Percentiles rank a stretch among this genome's conserved stretches.
These are phyloP conservation scores for Aspergillus niger DNA, from an alignment of 2,329 filamentous ascomycete species.

Conservation along the genomic window DNA sequence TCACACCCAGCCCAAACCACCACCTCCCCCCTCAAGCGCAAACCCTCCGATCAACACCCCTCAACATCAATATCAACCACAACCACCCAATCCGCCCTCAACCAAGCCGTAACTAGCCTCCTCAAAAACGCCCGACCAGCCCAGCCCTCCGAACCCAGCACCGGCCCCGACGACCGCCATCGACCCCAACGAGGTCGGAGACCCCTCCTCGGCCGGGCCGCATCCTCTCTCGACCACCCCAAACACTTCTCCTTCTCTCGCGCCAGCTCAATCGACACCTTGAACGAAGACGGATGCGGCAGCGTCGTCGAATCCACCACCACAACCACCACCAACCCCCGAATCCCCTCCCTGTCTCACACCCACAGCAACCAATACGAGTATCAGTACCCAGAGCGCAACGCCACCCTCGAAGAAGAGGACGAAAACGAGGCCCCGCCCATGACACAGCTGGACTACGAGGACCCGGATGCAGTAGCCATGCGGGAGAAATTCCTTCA, in stretches of 20 bases:
- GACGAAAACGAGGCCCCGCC: slow-evolving; percentile 39
- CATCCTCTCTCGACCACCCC: slow-evolving; percentile 37
- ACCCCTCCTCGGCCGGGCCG: slow-evolving; percentile 46
- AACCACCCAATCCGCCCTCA: slow-evolving; percentile 33
- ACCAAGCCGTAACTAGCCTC: slow-evolving; percentile 44
- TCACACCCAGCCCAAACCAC: neutral
- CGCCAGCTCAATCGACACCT: slow-evolving; percentile 53
- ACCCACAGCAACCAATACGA: slow-evolving; percentile 30
- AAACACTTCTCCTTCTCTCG: slow-evolving; percentile 35
- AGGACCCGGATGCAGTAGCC: slow-evolving; percentile 54
- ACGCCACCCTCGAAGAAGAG: slow-evolving; percentile 22
- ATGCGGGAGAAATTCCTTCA: slow-evolving; percentile 60
- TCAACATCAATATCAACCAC: slow-evolving; percentile 10
- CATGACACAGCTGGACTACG: slow-evolving; percentile 52
- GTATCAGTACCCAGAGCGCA: slow-evolving; percentile 27
- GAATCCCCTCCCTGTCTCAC: neutral
- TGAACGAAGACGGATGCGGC: slow-evolving; percentile 48
- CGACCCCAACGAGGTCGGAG: slow-evolving; percentile 31
- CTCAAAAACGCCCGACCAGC: slow-evolving; percentile 43
- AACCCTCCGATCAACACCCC: slow-evolving; percentile 14
- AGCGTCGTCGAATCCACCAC: slow-evolving; percentile 38
- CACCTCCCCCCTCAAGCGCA: slow-evolving; percentile 19
- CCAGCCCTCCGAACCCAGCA: slow-evolving; percentile 23
- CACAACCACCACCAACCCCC: slow-evolving; percentile 10
- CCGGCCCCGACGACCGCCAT: slow-evolving; percentile 19